Evolutionary conservation across 495 filamentous ascomycete genomes (phyloP).

Genomic region (Aspergillus wentii): DNA sequence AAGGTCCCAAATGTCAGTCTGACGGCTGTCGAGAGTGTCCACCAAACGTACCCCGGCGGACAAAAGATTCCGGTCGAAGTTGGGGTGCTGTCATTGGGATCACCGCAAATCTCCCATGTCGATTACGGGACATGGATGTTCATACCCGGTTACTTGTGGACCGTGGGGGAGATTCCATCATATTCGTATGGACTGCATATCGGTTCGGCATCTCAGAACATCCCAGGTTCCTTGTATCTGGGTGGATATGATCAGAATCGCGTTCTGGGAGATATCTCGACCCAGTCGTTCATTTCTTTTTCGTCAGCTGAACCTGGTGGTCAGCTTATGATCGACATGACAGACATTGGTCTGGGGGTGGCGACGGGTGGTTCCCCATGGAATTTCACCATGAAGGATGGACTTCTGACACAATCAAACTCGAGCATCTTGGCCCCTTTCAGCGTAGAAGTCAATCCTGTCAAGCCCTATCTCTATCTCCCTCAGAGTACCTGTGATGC

Average conservation of each 20-base stretch:
- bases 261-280: not conserved
- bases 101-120: not conserved
- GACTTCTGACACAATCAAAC: not conserved
- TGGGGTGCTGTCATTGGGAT: not conserved
- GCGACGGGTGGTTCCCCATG: not conserved
- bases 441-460: not conserved
- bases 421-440: not conserved
- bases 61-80: not conserved
- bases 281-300: not conserved
- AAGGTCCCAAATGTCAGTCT: not conserved
- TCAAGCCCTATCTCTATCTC: slow-evolving; percentile 42
- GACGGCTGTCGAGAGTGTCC: not conserved
- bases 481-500: slow-evolving; percentile 46
- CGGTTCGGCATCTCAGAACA: not conserved
- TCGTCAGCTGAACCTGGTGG: not conserved
- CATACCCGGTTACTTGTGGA: not conserved
- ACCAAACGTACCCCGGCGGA: not conserved
- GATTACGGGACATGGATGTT: not conserved
- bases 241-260: not conserved
- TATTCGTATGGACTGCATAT: not conserved
- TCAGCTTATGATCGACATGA: not conserved
- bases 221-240: not conserved
- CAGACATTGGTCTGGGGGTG: not conserved
- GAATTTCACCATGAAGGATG: not conserved
- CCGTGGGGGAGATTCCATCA: not conserved